Conservation (phyloP, 1,139 yeast species). For the Saccharomycopsis crataegensis region DNA sequence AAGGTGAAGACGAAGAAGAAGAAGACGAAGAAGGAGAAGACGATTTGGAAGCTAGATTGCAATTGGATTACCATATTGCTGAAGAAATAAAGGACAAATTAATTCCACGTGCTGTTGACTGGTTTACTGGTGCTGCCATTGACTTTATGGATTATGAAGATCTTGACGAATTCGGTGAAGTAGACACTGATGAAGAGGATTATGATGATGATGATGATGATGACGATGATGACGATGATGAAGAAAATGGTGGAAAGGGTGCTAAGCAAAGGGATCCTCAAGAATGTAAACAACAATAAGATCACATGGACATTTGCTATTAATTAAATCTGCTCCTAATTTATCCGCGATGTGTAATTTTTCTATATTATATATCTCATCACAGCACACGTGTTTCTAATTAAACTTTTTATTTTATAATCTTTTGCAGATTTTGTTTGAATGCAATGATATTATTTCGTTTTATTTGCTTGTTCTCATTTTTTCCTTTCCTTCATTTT, state of each 20-base stretch:
- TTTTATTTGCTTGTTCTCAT: not conserved
- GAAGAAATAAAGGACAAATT: constrained; percentile 94
- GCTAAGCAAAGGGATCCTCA: constrained; percentile 59
- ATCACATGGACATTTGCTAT: not conserved
- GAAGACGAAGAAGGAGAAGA: constrained; percentile 60
- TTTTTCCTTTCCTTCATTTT: not conserved
- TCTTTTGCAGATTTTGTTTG: not conserved
- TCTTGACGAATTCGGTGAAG: constrained; percentile 44
- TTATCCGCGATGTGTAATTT: not conserved
- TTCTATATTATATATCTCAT: too few relatives aligned
- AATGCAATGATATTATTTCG: not conserved
- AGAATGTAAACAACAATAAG: constrained; percentile 70
- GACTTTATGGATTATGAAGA: constrained; percentile 44
- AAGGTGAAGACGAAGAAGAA: constrained; percentile 38
- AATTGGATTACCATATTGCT: constrained; percentile 90
- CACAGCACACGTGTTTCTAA: too few relatives aligned
- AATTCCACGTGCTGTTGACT: constrained; percentile 92
- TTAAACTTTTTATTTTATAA: not conserved
- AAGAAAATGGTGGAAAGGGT: constrained; percentile 32
- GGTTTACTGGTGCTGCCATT: constrained; percentile 98
- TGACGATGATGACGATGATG: constrained; percentile 42
- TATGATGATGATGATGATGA: constrained; percentile 54
- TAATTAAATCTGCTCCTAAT: not conserved
- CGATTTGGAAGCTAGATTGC: constrained; percentile 78
- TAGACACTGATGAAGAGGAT: constrained; percentile 47